A percentile compares a stretch with the other conserved stretches of the same genome.
Evolutionary conservation across 2,329 filamentous ascomycete species (phyloP).

Genomic region (Paraphoma chrysanthemicola): DNA sequence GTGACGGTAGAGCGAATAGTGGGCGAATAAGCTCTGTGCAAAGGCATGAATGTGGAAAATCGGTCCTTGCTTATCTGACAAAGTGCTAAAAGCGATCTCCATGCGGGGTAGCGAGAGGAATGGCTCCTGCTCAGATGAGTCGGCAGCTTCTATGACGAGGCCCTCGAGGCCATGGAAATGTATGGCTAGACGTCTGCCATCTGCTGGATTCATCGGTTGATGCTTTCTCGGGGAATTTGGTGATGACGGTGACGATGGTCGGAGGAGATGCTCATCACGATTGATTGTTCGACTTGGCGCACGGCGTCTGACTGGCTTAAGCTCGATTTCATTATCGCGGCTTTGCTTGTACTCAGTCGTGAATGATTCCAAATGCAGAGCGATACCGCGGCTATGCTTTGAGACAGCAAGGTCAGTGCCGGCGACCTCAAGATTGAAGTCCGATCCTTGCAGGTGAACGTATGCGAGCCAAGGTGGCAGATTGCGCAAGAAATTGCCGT

Average conservation of each 20-base stretch:
- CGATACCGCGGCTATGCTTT: constrained; percentile 79
- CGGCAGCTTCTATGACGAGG: constrained; percentile 86
- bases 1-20: constrained; percentile 93
- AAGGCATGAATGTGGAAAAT: constrained; percentile 87
- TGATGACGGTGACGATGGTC: constrained; percentile 57
- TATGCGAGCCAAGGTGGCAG: constrained; percentile 86
- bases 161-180: constrained; percentile 86
- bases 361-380: constrained; percentile 86
- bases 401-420: constrained; percentile 87
- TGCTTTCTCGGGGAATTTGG: constrained; percentile 60
- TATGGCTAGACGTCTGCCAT: constrained; percentile 82
- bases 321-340: constrained; percentile 69
- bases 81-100: constrained; percentile 83
- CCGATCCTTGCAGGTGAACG: constrained; percentile 82
- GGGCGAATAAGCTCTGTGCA: constrained; percentile 77
- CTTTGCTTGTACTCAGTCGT: constrained; percentile 88
- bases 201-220: constrained; percentile 59
- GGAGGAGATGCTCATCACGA: constrained; percentile 69
- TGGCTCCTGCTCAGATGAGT: constrained; percentile 83
- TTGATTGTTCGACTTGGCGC: constrained; percentile 69
- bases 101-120: constrained; percentile 87
- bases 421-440: constrained; percentile 89
- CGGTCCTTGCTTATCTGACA: constrained; percentile 85
- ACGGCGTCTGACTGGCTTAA: constrained; percentile 68
- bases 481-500: constrained; percentile 72